A percentile compares a stretch with the other conserved stretches of the same genome.
Evolutionary conservation across 2,329 filamentous ascomycete genomes (phyloP).

Genomic region (Rhynchosporium secalis): DNA sequence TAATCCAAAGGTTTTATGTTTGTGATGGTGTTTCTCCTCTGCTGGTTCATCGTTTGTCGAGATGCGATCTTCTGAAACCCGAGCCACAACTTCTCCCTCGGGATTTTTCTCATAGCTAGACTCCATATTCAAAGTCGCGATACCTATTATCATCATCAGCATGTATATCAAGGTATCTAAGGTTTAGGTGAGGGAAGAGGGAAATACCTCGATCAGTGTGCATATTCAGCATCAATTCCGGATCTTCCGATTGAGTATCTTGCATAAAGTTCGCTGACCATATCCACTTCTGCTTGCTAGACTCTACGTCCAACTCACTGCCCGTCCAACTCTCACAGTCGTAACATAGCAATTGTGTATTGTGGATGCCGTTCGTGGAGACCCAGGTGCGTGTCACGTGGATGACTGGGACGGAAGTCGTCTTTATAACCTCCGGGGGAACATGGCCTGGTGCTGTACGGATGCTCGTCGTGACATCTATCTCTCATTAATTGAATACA

Average conservation of each 20-base stretch:
- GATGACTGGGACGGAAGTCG: neutral
- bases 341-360: conserved; percentile 21
- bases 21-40: conserved; percentile 17
- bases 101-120: conserved; percentile 2
- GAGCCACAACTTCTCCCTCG: neutral
- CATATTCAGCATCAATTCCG: conserved; percentile 11
- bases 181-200: neutral
- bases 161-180: neutral
- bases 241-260: conserved; percentile 11
- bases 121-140: neutral
- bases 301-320: conserved; percentile 10
- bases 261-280: conserved; percentile 21
- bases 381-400: conserved; percentile 21
- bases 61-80: neutral
- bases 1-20: conserved; percentile 18
- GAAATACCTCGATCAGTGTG: conserved; percentile 13
- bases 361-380: conserved; percentile 4
- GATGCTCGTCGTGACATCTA: conserved; percentile 20
- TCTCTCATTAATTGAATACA: neutral
- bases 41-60: neutral
- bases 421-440: conserved; percentile 7
- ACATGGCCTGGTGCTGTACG: conserved; percentile 16
- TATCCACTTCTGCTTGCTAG: conserved; percentile 19
- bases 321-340: conserved; percentile 19
- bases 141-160: neutral